Evolutionary conservation across 148 eudicot genomes (phyloP), one percentile per base, ranked within the genome.

Genomic region (Rhododendron williamsianum): DNA sequence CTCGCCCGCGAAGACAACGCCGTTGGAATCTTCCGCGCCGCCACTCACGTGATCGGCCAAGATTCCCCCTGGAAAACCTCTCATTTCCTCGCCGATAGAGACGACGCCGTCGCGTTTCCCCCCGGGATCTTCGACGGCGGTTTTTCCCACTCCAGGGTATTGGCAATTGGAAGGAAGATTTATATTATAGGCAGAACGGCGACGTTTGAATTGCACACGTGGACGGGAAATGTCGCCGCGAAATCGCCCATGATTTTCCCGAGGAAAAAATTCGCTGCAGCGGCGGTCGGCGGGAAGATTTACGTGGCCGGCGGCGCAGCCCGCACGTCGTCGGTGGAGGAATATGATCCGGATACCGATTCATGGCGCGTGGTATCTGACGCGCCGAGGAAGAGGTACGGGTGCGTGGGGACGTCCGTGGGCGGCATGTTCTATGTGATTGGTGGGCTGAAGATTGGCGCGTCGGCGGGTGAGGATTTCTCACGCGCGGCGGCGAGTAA

Each of bases 381-480:
- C 84, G 93, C 95, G 82, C 98, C 98, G 9, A 85, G 96, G 88
- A 89, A 80, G 87, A 88, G 98, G 72, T 96, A 96, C 67, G 98
- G 98, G 0, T 96, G 98, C 84, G 45, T 96, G 9, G 98, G 98
- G 0, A 91, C 95, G 0, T 87, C 98, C 2, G 87, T 91, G 0
- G 93, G 92, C 10, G 94, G 94, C 1, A 83, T 94, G 9, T 93
- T 96, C 41, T 96, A 92, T 30, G 87, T 96, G 18, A 90, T 96
- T 58, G 98, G 98, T 3, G 98, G 98, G 13, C 78, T 96, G 25
- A 93, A 86, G 83, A 88, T 93, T 0, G 92, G 92, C 45, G 76
- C 86, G 83, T 49, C 87, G 9, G 0, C 74, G 0, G 89, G 79
- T 23, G 82, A 82, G 25, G 85, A 86, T 0, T 3, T 58, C 9